These are phyloP conservation scores for Takakia lepidozioides DNA, from an alignment of 225 moss, liverwort and hornwort genomes.

Conservation along the genomic window DNA sequence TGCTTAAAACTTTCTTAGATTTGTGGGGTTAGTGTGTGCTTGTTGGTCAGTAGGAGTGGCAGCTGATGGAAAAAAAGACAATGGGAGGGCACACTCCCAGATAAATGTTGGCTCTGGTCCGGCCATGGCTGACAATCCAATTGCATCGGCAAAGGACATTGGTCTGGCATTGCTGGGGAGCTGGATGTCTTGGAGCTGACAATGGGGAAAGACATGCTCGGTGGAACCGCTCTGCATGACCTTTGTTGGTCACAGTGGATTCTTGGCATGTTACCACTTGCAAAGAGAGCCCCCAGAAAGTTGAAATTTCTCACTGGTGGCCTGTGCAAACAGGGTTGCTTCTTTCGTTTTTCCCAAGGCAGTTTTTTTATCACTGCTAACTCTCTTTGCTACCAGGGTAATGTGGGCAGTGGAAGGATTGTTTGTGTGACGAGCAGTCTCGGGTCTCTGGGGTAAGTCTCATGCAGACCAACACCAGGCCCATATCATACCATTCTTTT, in stretches of 20 bases:
- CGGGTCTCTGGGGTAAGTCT: not conserved
- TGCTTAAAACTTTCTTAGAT: slow-evolving; percentile 9
- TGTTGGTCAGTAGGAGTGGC: slow-evolving; percentile 7
- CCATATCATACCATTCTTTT: slow-evolving; percentile 22
- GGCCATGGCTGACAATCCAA: no score
- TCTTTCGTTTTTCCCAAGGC: slow-evolving; percentile 13
- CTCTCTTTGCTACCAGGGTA: slow-evolving; percentile 14
- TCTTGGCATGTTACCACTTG: no score
- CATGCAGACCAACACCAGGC: slow-evolving; percentile 15
- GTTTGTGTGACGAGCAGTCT: slow-evolving; percentile 3
- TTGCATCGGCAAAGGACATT: no score
- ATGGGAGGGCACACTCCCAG: no score
- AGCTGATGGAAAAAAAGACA: no score
- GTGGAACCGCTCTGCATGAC: no score
- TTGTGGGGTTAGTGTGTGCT: slow-evolving; percentile 18
- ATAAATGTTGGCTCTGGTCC: no score
- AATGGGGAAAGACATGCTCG: no score
- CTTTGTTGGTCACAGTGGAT: no score
- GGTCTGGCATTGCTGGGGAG: no score
- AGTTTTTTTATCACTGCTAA: slow-evolving; percentile 21
- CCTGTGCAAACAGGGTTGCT: slow-evolving; percentile 10
- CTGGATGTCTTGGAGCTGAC: no score
- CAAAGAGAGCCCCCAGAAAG: slow-evolving; percentile 4
- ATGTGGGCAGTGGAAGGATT: slow-evolving; percentile 18
- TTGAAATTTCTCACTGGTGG: slow-evolving; percentile 1